Evolutionary conservation across 768 basidiomycete genomes (phyloP).

Genomic region (Amanita rimosa): DNA sequence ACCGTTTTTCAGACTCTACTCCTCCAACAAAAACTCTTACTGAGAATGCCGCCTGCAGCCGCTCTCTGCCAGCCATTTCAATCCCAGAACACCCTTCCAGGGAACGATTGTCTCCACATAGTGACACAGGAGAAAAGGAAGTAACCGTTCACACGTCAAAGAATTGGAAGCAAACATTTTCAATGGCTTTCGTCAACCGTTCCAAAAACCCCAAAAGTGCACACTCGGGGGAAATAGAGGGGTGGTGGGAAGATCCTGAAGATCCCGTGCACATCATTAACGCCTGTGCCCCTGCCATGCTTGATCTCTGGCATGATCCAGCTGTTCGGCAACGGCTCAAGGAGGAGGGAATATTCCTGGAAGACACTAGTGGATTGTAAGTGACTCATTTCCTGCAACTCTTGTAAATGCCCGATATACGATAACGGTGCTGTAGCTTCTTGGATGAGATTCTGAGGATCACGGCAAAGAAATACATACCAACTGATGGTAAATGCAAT

Average conservation of each 20-base stretch:
- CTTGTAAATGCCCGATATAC: constrained; percentile 5
- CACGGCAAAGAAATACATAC: constrained; percentile 72
- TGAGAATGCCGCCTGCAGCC: constrained; percentile 22
- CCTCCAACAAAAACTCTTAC: constrained; percentile 7
- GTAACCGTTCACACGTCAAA: constrained; percentile 48
- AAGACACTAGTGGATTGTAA: constrained; percentile 83
- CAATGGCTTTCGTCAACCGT: constrained; percentile 32
- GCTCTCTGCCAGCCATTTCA: constrained; percentile 38
- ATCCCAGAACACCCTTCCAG: constrained; percentile 26
- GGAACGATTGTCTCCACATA: constrained; percentile 17
- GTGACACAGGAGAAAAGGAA: constrained; percentile 31
- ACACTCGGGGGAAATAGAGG: constrained; percentile 60
- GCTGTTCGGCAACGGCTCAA: constrained; percentile 50
- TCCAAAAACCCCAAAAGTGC: constrained; percentile 61
- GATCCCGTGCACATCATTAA: constrained; percentile 70
- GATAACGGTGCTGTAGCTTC: constrained; percentile 35
- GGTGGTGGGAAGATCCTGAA: constrained; percentile 81
- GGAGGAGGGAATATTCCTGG: constrained; percentile 57
- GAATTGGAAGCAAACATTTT: constrained; percentile 63
- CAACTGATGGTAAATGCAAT: constrained; percentile 48
- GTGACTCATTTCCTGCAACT: constrained; percentile 17
- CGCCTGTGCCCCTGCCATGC: constrained; percentile 53
- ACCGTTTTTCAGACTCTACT: constrained; percentile 33
- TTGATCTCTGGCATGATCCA: constrained; percentile 68
- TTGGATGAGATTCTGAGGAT: constrained; percentile 74